A percentile compares a stretch with the other conserved stretches of the same genome.
phyloP scores from a whole-genome alignment of 306 rosid genomes.

The Cucurbita moschata region DNA sequence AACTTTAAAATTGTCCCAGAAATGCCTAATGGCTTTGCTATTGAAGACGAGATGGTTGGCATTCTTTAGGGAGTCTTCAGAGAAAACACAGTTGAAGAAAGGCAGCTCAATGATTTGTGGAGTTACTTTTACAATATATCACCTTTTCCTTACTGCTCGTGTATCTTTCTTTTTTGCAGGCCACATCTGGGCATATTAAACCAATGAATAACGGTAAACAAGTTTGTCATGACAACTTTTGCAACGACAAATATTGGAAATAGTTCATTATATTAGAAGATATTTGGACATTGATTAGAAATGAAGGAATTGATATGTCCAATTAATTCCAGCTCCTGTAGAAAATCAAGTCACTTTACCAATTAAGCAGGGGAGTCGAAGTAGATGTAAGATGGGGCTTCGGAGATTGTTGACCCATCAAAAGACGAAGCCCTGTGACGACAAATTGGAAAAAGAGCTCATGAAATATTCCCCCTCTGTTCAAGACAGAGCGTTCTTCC shows the following conservation, averaged over 20 bases:
- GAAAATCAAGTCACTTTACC: slow-evolving; percentile 29
- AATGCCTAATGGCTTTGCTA: not conserved
- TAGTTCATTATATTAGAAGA: slow-evolving; percentile 31
- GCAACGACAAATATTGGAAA: slow-evolving; percentile 36
- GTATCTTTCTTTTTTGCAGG: slow-evolving; percentile 27
- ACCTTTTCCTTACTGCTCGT: slow-evolving; percentile 1
- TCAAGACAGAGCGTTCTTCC: slow-evolving; percentile 13
- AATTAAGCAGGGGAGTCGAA: slow-evolving; percentile 33
- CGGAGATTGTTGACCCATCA: slow-evolving; percentile 22
- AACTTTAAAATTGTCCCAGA: not conserved
- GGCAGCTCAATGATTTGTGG: not conserved
- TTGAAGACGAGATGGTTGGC: not conserved
- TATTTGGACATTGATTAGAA: slow-evolving; percentile 31
- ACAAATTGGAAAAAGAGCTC: slow-evolving; percentile 23
- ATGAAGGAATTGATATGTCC: slow-evolving; percentile 15
- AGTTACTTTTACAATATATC: not conserved
- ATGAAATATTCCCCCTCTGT: slow-evolving; percentile 22
- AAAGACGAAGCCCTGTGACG: slow-evolving; percentile 30
- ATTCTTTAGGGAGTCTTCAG: not conserved
- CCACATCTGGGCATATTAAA: slow-evolving; percentile 29
- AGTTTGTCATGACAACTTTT: slow-evolving; percentile 17
- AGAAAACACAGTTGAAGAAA: not conserved
- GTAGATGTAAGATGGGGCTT: slow-evolving; percentile 42
- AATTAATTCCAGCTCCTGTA: slow-evolving; percentile 26
- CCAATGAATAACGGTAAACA: slow-evolving; percentile 40